phyloP scores from a whole-genome alignment of 495 filamentous ascomycete species.

The Venustampulla echinocandica region DNA sequence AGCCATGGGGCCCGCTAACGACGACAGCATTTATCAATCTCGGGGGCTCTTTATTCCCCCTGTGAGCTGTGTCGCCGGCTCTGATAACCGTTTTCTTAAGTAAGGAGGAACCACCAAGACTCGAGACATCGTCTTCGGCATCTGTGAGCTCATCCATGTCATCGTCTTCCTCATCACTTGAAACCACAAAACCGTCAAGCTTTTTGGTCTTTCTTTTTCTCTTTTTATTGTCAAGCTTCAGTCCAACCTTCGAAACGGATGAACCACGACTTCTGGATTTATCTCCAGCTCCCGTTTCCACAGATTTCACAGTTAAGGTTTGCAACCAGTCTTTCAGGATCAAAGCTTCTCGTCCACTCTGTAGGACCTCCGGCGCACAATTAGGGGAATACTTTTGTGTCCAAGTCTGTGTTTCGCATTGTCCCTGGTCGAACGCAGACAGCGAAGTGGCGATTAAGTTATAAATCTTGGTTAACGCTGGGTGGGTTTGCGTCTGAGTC shows the following conservation, averaged over 20 bases:
- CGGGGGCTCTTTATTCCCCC: slow-evolving; percentile 33
- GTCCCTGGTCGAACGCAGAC: slow-evolving; percentile 71
- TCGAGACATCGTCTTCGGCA: slow-evolving; percentile 47
- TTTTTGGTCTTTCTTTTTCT: slow-evolving; percentile 67
- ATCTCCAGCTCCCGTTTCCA: slow-evolving; percentile 50
- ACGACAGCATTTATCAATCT: slow-evolving; percentile 56
- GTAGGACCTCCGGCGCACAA: slow-evolving; percentile 63
- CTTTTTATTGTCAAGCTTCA: slow-evolving; percentile 34
- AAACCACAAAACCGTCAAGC: slow-evolving; percentile 78
- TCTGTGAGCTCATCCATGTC: slow-evolving; percentile 69
- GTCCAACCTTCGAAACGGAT: slow-evolving; percentile 22
- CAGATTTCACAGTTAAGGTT: slow-evolving; percentile 60
- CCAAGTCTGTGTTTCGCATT: slow-evolving; percentile 71
- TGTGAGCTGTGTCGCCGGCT: slow-evolving; percentile 33
- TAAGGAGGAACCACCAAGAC: slow-evolving; percentile 28
- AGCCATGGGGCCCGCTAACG: slow-evolving; percentile 82
- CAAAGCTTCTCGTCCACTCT: slow-evolving; percentile 58
- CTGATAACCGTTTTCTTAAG: slow-evolving; percentile 56
- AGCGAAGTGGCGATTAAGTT: slow-evolving; percentile 48
- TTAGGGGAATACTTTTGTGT: slow-evolving; percentile 77
- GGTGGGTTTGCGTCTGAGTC: slow-evolving; percentile 31
- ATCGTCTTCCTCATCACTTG: slow-evolving; percentile 69
- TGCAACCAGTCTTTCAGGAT: slow-evolving; percentile 81
- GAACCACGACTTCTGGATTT: slow-evolving; percentile 16
- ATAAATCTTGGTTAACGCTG: slow-evolving; percentile 53